Conservation (phyloP, 2,329 filamentous ascomycete genomes). For the Talaromyces sp. region DNA sequence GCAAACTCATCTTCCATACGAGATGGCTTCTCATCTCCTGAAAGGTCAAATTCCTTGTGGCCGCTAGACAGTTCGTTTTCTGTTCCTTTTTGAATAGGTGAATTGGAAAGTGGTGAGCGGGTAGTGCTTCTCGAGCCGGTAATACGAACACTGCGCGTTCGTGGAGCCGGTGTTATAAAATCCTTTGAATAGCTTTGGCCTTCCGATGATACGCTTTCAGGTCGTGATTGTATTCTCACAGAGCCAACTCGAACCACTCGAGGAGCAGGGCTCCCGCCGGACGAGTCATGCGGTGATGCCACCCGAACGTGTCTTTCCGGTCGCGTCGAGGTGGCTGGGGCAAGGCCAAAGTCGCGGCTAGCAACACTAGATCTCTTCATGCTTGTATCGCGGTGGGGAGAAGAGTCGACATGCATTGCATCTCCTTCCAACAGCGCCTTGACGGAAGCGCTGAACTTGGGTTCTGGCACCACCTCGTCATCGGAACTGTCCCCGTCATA, state of each 20-base stretch:
- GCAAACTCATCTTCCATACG: conserved; percentile 30
- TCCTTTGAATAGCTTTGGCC: conserved; percentile 25
- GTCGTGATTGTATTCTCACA: conserved; percentile 21
- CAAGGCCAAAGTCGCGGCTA: background rate
- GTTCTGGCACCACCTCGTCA: conserved; percentile 76
- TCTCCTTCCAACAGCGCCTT: conserved; percentile 68
- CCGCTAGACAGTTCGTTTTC: conserved; percentile 15
- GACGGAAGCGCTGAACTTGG: conserved; percentile 87
- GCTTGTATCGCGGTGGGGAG: conserved; percentile 36
- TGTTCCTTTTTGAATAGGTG: conserved; percentile 16
- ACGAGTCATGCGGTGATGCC: conserved; percentile 31
- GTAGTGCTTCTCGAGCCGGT: conserved; percentile 36
- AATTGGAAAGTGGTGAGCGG: conserved; percentile 34
- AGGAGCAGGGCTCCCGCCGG: conserved; percentile 37
- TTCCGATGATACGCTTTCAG: conserved; percentile 25
- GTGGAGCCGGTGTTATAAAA: conserved; percentile 43
- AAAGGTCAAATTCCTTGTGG: conserved; percentile 27
- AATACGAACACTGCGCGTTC: conserved; percentile 38
- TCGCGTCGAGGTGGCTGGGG: conserved; percentile 18
- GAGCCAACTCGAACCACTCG: conserved; percentile 37
- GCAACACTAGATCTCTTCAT: conserved; percentile 19
- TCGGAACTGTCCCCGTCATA: conserved; percentile 77
- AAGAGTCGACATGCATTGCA: conserved; percentile 50
- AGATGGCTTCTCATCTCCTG: conserved; percentile 26
- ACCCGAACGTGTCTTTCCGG: conserved; percentile 30